Evolutionary conservation across 805 yeast genomes (phyloP), one percentile per base, ranked within the genome.

Genomic region (Starmerella apicola): DNA sequence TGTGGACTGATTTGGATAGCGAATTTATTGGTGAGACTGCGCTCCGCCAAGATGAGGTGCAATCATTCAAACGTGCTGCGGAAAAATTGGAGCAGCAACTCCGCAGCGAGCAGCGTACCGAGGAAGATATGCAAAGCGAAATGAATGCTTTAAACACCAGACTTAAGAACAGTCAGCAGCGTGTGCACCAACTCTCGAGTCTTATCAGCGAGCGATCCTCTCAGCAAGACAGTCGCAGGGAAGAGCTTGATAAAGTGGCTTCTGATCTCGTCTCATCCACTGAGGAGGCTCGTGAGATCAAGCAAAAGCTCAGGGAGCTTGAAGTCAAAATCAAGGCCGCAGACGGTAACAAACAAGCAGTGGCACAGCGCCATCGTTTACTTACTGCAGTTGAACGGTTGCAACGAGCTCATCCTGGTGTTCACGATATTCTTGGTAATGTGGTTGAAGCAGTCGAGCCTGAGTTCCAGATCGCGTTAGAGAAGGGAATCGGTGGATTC

Each of bases 381-480:
- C 66, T 88, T 40, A 95, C 85, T 49, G 81, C 80, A 45, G 77
- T 82, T 2, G 60, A 76, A 0, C 68, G 74, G 39, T 61, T 91
- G 39, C 78, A 74, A 50, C 74, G 83, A 52, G 31, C 27, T 23
- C 71, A 80, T 46, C 91, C 94, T 1, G 85, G 94, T 3, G 93
- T 91, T 3, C 70, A 70, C 49, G 97, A 96, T 3, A 58, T 84
- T 9, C 74, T 88, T 3, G 70, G 74, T 48, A 95, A 85, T 52
- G 64, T 86, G 20, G 81, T 88, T 34, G 74, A 74, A 41, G 94
- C 95, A 17, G 51, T 67, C 72, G 38, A 51, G 29, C 32, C 39
- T 6, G 36, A 36, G 24, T 50, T 40, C 36, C 32, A 42, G 12
- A 35, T 32, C 2, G 55, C 56, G 0, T 31, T 52, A 3, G 55